Conservation (phyloP, 1,284 basidiomycete species). For the Veloporphyrellus conicus region DNA sequence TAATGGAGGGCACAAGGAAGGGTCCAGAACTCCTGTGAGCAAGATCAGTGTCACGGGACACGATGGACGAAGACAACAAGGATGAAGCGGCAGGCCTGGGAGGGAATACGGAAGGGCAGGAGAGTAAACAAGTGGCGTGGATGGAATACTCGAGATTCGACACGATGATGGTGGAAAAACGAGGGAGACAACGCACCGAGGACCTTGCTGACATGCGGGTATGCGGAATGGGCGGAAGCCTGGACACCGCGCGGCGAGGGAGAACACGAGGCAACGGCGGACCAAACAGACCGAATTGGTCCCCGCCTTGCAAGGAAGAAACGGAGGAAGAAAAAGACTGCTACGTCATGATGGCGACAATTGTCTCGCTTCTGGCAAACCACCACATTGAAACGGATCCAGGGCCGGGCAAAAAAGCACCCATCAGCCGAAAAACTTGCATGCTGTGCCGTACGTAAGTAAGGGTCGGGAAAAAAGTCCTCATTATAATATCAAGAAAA, state of each 20-base stretch:
- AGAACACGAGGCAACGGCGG: constrained; percentile 27
- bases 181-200: constrained; percentile 12
- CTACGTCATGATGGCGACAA: neutral
- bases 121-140: neutral
- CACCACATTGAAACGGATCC: too few species aligned
- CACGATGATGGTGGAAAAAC: neutral
- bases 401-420: too few species aligned
- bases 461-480: constrained; percentile 5
- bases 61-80: constrained; percentile 8
- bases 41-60: constrained; percentile 13
- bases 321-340: neutral
- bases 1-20: constrained; percentile 3
- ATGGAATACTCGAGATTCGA: neutral
- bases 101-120: neutral
- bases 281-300: neutral
- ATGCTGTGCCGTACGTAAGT: too few species aligned
- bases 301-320: neutral
- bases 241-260: constrained; percentile 12
- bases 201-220: too few species aligned
- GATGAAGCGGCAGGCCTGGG: neutral
- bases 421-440: too few species aligned
- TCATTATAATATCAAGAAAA: constrained; percentile 13
- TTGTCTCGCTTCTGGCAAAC: constrained; percentile 5
- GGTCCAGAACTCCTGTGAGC: constrained; percentile 11
- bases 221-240: constrained; percentile 3